phyloP scores from a whole-genome alignment of 306 rosid genomes.

The Medicago ruthenica region DNA sequence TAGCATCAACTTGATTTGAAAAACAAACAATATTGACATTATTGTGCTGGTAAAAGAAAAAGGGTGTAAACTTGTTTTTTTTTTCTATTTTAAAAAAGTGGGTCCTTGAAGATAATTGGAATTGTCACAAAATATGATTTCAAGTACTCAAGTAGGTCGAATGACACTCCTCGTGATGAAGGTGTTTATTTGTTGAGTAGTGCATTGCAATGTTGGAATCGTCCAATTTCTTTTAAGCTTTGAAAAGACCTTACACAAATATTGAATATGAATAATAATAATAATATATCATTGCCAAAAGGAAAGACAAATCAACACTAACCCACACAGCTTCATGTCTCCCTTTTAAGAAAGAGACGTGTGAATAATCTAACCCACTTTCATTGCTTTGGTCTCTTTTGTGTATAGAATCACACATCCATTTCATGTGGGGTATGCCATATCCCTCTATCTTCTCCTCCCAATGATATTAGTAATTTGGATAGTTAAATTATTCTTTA shows the following conservation, averaged over 20 bases:
- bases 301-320: conserved; percentile 54
- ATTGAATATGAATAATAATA: too few species aligned
- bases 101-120: conserved; percentile 44
- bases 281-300: conserved; percentile 40
- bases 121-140: conserved; percentile 9
- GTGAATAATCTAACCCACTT: conserved; percentile 49
- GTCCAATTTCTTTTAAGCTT: conserved; percentile 14
- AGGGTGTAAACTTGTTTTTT: conserved; percentile 14
- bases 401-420: conserved; percentile 68
- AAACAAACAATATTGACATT: background rate
- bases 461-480: conserved; percentile 26
- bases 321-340: conserved; percentile 48
- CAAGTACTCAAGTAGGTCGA: conserved; percentile 38
- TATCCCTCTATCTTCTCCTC: conserved; percentile 21
- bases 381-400: conserved; percentile 57
- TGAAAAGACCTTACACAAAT: conserved; percentile 43
- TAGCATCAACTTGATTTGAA: background rate
- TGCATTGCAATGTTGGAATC: conserved; percentile 50
- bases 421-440: conserved; percentile 62
- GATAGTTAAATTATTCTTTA: conserved; percentile 37
- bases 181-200: conserved; percentile 30
- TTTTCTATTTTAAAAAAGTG: background rate
- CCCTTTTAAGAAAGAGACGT: conserved; percentile 52
- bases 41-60: conserved; percentile 20
- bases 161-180: conserved; percentile 50